Conservation (phyloP, 2,329 filamentous ascomycete genomes). For the Curvularia sp. region DNA sequence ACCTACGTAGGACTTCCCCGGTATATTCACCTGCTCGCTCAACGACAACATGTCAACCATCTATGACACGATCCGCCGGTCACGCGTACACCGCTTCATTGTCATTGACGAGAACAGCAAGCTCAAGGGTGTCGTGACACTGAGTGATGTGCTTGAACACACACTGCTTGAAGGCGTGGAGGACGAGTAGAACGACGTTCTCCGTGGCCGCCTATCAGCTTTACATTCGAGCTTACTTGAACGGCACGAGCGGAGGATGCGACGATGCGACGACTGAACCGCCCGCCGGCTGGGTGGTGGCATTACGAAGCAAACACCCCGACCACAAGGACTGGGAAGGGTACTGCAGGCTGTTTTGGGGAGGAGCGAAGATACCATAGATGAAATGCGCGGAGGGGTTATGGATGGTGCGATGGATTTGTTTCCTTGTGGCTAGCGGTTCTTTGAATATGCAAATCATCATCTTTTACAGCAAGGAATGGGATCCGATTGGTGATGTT, state of each 20-base stretch:
- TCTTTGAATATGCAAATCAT: neutral
- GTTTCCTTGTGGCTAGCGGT: neutral
- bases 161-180: conserved; percentile 82
- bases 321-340: neutral
- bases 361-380: neutral
- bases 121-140: conserved; percentile 85
- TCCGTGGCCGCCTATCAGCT: conserved; percentile 10
- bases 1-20: conserved; percentile 78
- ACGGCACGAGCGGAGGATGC: conserved; percentile 4
- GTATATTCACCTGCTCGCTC: conserved; percentile 94
- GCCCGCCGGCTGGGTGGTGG: neutral
- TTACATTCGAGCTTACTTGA: conserved; percentile 7
- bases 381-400: neutral
- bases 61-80: conserved; percentile 95
- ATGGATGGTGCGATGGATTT: neutral
- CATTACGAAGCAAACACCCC: neutral
- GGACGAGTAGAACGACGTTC: conserved; percentile 33
- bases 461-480: neutral
- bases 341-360: neutral
- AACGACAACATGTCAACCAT: conserved; percentile 93
- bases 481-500: neutral
- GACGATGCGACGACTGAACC: conserved; percentile 12
- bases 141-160: conserved; percentile 97
- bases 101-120: conserved; percentile 89
- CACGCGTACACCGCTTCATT: conserved; percentile 88